A percentile compares a stretch with the other conserved stretches of the same genome.
phyloP scores from a whole-genome alignment of 2,329 filamentous ascomycete genomes.

The Fusarium protoensiforme region DNA sequence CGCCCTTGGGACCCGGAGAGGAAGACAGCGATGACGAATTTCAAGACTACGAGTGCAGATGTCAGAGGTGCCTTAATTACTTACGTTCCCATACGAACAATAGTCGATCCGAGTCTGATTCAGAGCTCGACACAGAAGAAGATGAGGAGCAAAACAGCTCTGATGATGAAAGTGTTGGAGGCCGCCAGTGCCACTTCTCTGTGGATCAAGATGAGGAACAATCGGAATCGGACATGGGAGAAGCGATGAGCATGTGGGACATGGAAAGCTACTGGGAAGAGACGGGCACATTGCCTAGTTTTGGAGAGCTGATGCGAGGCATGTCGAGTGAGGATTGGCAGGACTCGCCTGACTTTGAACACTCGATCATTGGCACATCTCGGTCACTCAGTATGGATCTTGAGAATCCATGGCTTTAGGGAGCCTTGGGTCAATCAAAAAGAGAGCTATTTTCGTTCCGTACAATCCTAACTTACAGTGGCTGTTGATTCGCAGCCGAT shows the following conservation, averaged over 20 bases:
- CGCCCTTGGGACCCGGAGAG: neutral
- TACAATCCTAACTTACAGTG: neutral
- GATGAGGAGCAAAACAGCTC: neutral
- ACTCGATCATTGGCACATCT: neutral
- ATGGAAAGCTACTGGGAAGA: neutral
- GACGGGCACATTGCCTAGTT: neutral
- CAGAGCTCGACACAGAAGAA: neutral
- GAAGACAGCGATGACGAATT: neutral
- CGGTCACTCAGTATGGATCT: neutral
- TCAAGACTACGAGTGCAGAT: neutral
- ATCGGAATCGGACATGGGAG: neutral
- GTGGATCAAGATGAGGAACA: neutral
- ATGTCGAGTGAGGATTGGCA: neutral
- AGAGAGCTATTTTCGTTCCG: neutral
- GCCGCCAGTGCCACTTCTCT: accelerated
- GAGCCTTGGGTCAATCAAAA: neutral
- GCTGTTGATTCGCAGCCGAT: neutral
- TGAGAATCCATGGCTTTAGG: neutral
- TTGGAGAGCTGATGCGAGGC: neutral
- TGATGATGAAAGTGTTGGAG: neutral
- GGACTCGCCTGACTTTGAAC: neutral
- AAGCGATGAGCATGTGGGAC: neutral
- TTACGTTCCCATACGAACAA: too few relatives aligned
- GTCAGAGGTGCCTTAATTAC: too few relatives aligned
- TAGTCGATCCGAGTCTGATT: neutral